A percentile compares a stretch with the other conserved stretches of the same genome.
Conservation (phyloP, 257 asterid genomes). For the Handroanthus guayacan region DNA sequence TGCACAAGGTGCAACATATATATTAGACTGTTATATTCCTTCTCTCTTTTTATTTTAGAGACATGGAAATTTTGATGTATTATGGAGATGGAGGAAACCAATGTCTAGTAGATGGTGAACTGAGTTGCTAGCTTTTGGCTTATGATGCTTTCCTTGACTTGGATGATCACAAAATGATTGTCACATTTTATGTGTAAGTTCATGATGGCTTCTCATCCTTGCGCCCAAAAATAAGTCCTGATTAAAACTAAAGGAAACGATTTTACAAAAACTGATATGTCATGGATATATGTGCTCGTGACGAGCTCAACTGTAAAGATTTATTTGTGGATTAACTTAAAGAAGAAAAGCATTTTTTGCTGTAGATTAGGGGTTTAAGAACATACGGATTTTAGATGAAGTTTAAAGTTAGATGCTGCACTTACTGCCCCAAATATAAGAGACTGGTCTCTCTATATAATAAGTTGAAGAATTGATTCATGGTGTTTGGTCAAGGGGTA, state of each 20-base stretch:
- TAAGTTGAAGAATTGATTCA: slow-evolving; percentile 11
- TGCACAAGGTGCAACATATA: slow-evolving; percentile 32
- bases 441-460: not conserved
- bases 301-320: not conserved
- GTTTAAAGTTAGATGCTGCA: not conserved
- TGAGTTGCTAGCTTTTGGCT: not conserved
- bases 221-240: slow-evolving; percentile 1
- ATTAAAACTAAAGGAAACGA: slow-evolving; percentile 3
- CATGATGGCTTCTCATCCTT: not conserved
- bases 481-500: not conserved
- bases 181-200: not conserved
- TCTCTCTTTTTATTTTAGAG: not conserved
- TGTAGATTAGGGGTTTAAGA: too few species aligned
- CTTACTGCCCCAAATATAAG: not conserved
- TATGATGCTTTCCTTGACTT: slow-evolving; percentile 13
- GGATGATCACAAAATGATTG: slow-evolving; percentile 19
- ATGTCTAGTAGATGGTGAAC: slow-evolving; percentile 30
- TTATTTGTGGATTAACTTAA: too few species aligned
- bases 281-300: slow-evolving; percentile 2
- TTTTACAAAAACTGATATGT: not conserved
- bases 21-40: slow-evolving; percentile 30
- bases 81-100: slow-evolving; percentile 26
- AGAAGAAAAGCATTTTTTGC: too few species aligned
- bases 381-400: too few species aligned
- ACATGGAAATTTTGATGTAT: slow-evolving; percentile 27